Conservation (phyloP, 208 protist genomes). For the Trypanosoma lewisi region DNA sequence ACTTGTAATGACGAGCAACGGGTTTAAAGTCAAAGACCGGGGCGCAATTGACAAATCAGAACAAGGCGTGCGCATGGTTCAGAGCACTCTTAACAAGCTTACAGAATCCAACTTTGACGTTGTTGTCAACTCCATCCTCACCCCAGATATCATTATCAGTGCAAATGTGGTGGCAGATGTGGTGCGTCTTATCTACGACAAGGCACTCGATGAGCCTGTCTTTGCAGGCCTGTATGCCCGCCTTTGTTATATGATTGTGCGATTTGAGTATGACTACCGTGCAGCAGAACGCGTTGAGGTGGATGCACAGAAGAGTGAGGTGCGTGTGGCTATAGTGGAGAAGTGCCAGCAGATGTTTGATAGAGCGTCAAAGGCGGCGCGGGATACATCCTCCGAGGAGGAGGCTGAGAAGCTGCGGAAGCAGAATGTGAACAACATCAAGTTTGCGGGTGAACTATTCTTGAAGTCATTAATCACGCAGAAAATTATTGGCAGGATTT, state of each 20-base stretch:
- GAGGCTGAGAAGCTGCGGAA: slow-evolving; percentile 67
- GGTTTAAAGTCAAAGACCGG: slow-evolving; percentile 74
- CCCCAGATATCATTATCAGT: slow-evolving; percentile 71
- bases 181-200: slow-evolving; percentile 84
- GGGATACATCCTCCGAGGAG: slow-evolving; percentile 30
- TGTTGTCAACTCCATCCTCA: slow-evolving; percentile 57
- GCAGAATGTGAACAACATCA: slow-evolving; percentile 89
- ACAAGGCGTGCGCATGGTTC: slow-evolving; percentile 65
- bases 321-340: slow-evolving; percentile 29
- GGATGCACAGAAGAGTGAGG: slow-evolving; percentile 3
- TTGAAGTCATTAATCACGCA: slow-evolving; percentile 63
- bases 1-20: slow-evolving; percentile 80
- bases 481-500: slow-evolving; percentile 61
- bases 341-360: slow-evolving; percentile 29
- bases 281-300: background rate
- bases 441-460: slow-evolving; percentile 90
- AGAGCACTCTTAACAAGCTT: slow-evolving; percentile 86
- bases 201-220: slow-evolving; percentile 86
- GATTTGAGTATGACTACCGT: slow-evolving; percentile 68
- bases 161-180: slow-evolving; percentile 53
- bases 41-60: slow-evolving; percentile 69
- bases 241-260: slow-evolving; percentile 67
- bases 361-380: slow-evolving; percentile 1
- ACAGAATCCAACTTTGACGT: slow-evolving; percentile 84
- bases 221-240: slow-evolving; percentile 84